Evolutionary conservation across 2,329 filamentous ascomycete species (phyloP), one percentile per base, ranked within the genome.

Genomic region (Nakataea oryzae): DNA sequence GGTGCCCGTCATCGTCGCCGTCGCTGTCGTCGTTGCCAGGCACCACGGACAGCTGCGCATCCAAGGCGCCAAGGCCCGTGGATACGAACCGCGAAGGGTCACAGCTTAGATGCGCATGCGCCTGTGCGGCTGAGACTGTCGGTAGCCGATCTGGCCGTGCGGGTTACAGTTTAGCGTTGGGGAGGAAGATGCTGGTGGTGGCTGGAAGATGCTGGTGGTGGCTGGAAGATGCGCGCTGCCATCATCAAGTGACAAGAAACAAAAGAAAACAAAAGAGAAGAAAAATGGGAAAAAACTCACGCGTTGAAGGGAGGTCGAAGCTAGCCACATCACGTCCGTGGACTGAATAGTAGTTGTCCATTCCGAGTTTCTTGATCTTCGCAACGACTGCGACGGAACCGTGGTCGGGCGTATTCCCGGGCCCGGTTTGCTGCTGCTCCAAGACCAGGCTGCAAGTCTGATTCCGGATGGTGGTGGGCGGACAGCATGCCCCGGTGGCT

Each of bases 121-220:
- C 89, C 69, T 91, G 82, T 1, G 88, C 88, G 32, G 89, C 90
- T 24, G 88, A 90, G 59, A 93, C 80, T 1, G 90, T 91, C 47
- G 90, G 87, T 61, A 93, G 78, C 60, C 90, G 85, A 76, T 93
- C 89, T 92, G 67, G 30, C 32, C 57, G 27, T 41, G 21, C 27
- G 30, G 11, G 9, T 26, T 17, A n/a, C 30, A 30, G 29, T 30
- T 54, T 64, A 57, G 65, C 69, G 61, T 69, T 66, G 29, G n/a
- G 27, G 47, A 34, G 32, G 54, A 55, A 24, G 29, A 26, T 58
- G 29, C 29, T 34, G 57, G 28, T 41, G 32, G n/a, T n/a, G n/a
- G n/a, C n/a, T n/a, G n/a, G n/a, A n/a, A n/a, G n/a, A n/a, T n/a
- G n/a, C n/a, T n/a, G n/a, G n/a, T n/a, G n/a, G n/a, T n/a, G n/a